These are phyloP conservation scores for Penicillium coffeae DNA, from an alignment of 495 filamentous ascomycete species.

Conservation along the genomic window DNA sequence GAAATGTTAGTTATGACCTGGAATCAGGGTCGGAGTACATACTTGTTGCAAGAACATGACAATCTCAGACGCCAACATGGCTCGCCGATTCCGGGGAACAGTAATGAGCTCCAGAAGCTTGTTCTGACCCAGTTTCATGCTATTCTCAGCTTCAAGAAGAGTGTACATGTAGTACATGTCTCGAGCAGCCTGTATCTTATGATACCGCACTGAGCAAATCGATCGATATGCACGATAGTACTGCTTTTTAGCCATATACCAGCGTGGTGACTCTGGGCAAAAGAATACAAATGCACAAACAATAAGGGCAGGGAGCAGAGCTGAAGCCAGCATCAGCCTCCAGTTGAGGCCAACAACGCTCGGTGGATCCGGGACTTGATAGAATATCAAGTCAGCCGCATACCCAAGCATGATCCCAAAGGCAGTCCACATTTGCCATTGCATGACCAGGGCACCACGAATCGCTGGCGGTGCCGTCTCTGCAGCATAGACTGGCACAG, in stretches of 20 bases:
- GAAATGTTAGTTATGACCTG: not conserved
- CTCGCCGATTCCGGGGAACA: constrained; percentile 74
- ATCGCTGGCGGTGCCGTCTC: constrained; percentile 70
- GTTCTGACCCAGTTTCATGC: constrained; percentile 55
- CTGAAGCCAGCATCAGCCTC: constrained; percentile 80
- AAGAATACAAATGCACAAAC: constrained; percentile 67
- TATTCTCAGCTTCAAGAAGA: constrained; percentile 63
- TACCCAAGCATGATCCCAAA: constrained; percentile 81
- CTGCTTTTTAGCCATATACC: constrained; percentile 70
- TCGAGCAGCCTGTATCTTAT: constrained; percentile 72
- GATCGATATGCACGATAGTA: constrained; percentile 63
- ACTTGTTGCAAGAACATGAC: constrained; percentile 90
- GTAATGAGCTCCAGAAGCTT: constrained; percentile 67
- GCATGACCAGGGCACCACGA: constrained; percentile 72
- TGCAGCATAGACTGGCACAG: constrained; percentile 75
- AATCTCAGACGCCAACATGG: constrained; percentile 67
- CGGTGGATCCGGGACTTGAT: constrained; percentile 50
- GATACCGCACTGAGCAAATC: constrained; percentile 62
- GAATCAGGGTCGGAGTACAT: constrained; percentile 9
- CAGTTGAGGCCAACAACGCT: constrained; percentile 68
- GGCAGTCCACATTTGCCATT: constrained; percentile 87
- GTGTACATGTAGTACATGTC: constrained; percentile 81
- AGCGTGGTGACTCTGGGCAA: constrained; percentile 73
- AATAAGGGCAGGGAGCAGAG: constrained; percentile 68
- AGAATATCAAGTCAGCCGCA: constrained; percentile 69